phyloP scores from a whole-genome alignment of 352 stramenopile species.

The Pythium pectinolyticum region DNA sequence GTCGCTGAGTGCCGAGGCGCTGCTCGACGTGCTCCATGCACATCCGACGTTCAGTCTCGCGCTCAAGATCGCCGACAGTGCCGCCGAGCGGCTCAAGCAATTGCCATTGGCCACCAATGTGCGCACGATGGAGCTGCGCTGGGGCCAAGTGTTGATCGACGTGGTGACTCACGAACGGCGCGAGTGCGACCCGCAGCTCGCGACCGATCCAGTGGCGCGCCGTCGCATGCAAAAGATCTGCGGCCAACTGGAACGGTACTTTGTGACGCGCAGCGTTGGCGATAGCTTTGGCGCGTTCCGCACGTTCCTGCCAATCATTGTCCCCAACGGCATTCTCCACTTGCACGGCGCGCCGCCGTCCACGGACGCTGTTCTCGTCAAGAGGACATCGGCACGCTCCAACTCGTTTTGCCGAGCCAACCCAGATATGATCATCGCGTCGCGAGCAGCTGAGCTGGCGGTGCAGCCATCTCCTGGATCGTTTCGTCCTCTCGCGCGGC shows the following conservation, averaged over 20 bases:
- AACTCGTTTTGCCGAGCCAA: not conserved
- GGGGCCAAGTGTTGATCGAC: slow-evolving; percentile 36
- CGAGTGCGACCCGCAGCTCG: slow-evolving; percentile 9
- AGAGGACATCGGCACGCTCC: not conserved
- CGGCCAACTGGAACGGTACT: slow-evolving; percentile 31
- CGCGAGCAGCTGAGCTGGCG: no score
- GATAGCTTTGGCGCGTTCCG: slow-evolving; percentile 41
- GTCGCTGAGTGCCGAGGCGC: slow-evolving; percentile 40
- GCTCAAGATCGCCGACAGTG: slow-evolving; percentile 40
- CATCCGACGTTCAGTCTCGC: slow-evolving; percentile 44
- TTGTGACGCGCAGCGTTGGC: slow-evolving; percentile 31
- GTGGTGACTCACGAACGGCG: slow-evolving; percentile 37
- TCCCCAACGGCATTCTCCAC: slow-evolving; percentile 49
- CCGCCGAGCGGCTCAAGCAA: slow-evolving; percentile 24
- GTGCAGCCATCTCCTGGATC: no score
- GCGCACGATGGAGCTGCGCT: slow-evolving; percentile 40
- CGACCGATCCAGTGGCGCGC: not conserved
- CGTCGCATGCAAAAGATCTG: slow-evolving; percentile 29
- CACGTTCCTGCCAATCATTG: slow-evolving; percentile 49
- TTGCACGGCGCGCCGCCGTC: slow-evolving; percentile 14
- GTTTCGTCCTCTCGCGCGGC: no score
- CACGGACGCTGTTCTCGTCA: no score
- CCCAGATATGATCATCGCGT: no score
- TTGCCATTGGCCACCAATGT: slow-evolving; percentile 12
- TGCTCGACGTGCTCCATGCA: slow-evolving; percentile 43